Evolutionary conservation across 345 rosid genomes (phyloP).

Genomic region (Ailanthus altissimus): DNA sequence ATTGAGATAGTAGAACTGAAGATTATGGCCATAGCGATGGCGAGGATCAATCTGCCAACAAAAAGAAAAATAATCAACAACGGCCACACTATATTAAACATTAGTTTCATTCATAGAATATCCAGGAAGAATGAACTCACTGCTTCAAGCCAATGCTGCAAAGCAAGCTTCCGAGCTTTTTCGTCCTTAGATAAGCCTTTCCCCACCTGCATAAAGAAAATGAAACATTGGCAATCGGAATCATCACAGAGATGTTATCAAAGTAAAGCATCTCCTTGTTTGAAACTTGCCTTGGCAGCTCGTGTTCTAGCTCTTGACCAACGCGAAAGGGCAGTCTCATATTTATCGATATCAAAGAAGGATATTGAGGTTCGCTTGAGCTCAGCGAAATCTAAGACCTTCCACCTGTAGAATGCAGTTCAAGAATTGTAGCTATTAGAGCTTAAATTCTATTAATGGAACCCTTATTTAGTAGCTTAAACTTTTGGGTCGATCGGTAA

Average conservation of each 20-base stretch:
- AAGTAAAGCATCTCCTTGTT: constrained; percentile 1
- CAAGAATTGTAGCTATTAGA: background rate
- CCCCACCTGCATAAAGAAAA: constrained; percentile 56
- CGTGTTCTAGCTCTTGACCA: constrained; percentile 90
- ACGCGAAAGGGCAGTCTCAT: constrained; percentile 80
- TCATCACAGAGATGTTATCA: background rate
- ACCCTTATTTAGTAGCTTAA: too few species aligned
- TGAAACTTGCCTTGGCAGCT: constrained; percentile 72
- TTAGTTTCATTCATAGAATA: background rate
- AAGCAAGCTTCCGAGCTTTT: constrained; percentile 82
- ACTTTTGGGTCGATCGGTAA: too few species aligned
- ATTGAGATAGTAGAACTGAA: constrained; percentile 76
- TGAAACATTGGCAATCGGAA: background rate
- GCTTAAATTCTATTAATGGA: too few species aligned
- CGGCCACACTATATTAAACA: constrained; percentile 10
- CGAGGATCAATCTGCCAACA: constrained; percentile 81
- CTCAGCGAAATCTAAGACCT: constrained; percentile 85
- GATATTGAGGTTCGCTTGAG: constrained; percentile 91
- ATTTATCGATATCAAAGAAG: constrained; percentile 77
- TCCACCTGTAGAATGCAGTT: constrained; percentile 62
- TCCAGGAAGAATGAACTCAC: constrained; percentile 44
- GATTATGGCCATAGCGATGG: constrained; percentile 96
- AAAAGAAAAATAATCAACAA: constrained; percentile 21
- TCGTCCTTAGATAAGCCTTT: constrained; percentile 86
- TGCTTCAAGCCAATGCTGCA: constrained; percentile 98